Percentiles rank a stretch among this genome's conserved stretches.
Conservation (phyloP, 140 eudicot genomes). For the Senecio squalidus region DNA sequence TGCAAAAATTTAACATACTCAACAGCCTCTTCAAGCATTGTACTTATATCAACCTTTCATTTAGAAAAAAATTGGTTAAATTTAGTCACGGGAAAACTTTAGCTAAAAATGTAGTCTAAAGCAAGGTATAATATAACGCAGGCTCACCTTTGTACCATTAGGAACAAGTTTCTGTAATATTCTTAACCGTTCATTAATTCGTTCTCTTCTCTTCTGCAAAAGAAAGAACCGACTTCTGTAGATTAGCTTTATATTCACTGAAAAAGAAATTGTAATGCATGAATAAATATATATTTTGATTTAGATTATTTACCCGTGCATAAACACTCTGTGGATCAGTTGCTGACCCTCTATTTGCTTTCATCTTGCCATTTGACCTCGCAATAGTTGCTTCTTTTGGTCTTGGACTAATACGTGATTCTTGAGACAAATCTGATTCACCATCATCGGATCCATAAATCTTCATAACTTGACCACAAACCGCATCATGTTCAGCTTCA, state of each 20-base stretch:
- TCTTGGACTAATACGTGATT: conserved; percentile 33
- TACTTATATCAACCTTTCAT: conserved; percentile 75
- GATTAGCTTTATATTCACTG: conserved; percentile 1
- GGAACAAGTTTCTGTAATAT: conserved; percentile 66
- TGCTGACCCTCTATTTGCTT: conserved; percentile 65
- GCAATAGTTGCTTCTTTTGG: conserved; percentile 20
- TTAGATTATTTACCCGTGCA: conserved; percentile 55
- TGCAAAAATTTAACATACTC: conserved; percentile 80
- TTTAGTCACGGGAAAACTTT: neutral
- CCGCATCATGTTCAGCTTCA: conserved; percentile 25
- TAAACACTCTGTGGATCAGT: conserved; percentile 78
- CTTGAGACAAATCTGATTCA: conserved; percentile 36
- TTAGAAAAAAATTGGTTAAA: neutral
- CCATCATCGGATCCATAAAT: conserved; percentile 32
- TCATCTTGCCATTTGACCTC: conserved; percentile 33
- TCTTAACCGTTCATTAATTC: conserved; percentile 62
- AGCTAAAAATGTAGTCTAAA: neutral
- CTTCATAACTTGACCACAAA: conserved; percentile 19
- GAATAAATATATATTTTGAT: neutral
- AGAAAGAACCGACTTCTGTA: neutral
- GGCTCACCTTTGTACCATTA: conserved; percentile 76
- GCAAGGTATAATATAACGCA: neutral
- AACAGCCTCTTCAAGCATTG: conserved; percentile 95
- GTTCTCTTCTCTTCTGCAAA: conserved; percentile 70
- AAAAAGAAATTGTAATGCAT: neutral